Evolutionary conservation across 495 filamentous ascomycete genomes (phyloP).

Genomic region (Collariella sp.): DNA sequence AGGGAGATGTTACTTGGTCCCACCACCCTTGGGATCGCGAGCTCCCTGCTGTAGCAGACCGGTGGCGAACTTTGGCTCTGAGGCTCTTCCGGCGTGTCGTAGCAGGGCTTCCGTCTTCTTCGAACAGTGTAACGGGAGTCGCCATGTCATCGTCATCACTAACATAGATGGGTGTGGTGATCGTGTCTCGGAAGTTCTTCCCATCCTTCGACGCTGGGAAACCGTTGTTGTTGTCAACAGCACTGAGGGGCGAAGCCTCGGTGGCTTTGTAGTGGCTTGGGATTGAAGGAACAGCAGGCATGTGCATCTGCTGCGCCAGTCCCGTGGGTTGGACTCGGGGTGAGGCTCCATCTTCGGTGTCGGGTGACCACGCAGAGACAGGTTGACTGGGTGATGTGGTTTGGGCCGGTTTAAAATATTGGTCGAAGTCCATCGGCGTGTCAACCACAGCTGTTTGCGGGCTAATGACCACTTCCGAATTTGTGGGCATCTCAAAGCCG

Average conservation of each 20-base stretch:
- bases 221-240: neutral
- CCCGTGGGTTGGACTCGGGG: constrained; percentile 16
- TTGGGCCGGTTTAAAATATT: constrained; percentile 27
- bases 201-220: neutral
- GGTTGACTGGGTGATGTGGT: constrained; percentile 39
- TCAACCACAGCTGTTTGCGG: constrained; percentile 43
- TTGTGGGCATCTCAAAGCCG: constrained; percentile 60
- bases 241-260: neutral
- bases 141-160: constrained; percentile 27
- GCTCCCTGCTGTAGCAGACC: constrained; percentile 35
- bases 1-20: constrained; percentile 75
- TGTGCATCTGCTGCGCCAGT: constrained; percentile 25
- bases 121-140: constrained; percentile 39
- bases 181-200: constrained; percentile 10
- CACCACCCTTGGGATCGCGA: constrained; percentile 75
- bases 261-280: constrained; percentile 22
- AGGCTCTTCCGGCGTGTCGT: constrained; percentile 24
- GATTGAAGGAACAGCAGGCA: constrained; percentile 52
- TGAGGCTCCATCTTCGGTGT: constrained; percentile 25
- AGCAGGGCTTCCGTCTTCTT: constrained; percentile 39
- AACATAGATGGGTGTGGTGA: constrained; percentile 19
- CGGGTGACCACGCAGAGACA: constrained; percentile 54
- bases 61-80: constrained; percentile 20
- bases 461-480: constrained; percentile 45
- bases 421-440: constrained; percentile 29